A percentile compares a stretch with the other conserved stretches of the same genome.
phyloP scores from a whole-genome alignment of 139 green algal species.

The Bryopsis sp. region DNA sequence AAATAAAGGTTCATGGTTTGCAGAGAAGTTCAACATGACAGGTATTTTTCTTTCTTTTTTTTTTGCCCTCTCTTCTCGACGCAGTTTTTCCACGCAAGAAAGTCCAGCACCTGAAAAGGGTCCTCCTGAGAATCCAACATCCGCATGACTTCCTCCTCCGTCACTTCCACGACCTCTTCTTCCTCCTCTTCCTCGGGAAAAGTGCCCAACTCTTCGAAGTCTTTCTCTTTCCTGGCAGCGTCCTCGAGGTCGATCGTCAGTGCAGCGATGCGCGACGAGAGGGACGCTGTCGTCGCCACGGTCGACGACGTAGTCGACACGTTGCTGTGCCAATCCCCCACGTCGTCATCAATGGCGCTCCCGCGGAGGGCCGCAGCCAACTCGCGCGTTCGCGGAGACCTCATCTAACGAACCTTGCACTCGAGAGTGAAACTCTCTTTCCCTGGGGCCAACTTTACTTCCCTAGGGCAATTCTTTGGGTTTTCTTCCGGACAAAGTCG shows the following conservation, averaged over 20 bases:
- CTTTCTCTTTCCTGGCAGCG: neutral
- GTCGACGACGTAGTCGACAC: conserved; percentile 22
- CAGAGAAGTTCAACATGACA: too few species aligned
- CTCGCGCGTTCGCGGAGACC: conserved; percentile 13
- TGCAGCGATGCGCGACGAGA: conserved; percentile 27
- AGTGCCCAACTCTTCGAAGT: conserved; percentile 16
- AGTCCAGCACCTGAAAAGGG: conserved; percentile 24
- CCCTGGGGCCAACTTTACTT: too few species aligned
- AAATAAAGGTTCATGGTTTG: too few species aligned
- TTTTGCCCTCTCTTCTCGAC: too few species aligned
- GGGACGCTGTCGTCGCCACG: conserved; percentile 26
- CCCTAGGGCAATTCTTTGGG: too few species aligned
- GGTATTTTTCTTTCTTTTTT: too few species aligned
- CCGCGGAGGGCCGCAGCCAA: neutral
- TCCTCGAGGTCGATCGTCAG: conserved; percentile 28
- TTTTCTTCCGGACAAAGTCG: too few species aligned
- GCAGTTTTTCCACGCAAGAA: neutral
- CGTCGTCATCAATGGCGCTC: conserved; percentile 11
- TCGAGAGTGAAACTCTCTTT: too few species aligned
- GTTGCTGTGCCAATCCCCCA: conserved; percentile 15
- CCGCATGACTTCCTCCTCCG: conserved; percentile 25
- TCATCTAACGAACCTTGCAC: too few species aligned
- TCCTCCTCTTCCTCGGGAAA: conserved; percentile 26
- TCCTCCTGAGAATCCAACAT: conserved; percentile 30
- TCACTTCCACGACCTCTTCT: conserved; percentile 28